phyloP scores from a whole-genome alignment of 2,329 filamentous ascomycete genomes.

The Fusarium nodosum region DNA sequence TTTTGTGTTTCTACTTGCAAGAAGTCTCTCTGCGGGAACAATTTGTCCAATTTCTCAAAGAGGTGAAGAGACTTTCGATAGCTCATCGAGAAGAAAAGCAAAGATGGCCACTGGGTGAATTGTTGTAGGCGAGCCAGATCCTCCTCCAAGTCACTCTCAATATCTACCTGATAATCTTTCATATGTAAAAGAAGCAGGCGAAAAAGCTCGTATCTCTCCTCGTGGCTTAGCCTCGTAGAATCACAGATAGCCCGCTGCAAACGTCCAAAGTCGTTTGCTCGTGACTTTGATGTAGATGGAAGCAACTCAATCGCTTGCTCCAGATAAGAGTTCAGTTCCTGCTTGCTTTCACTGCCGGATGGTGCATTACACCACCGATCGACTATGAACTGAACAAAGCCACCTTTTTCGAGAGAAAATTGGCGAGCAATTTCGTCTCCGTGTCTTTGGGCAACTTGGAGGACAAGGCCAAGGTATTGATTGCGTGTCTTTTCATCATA shows the following conservation, averaged over 20 bases:
- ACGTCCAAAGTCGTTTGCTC: neutral
- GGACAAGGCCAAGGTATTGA: constrained; percentile 35
- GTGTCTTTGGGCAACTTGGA: constrained; percentile 27
- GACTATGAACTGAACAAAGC: constrained; percentile 29
- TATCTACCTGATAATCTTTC: constrained; percentile 38
- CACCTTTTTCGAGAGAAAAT: neutral
- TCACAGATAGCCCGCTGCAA: neutral
- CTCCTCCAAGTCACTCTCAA: constrained; percentile 37
- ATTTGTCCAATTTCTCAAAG: constrained; percentile 35
- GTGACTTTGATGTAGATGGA: neutral
- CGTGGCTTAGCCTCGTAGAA: neutral
- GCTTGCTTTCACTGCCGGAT: constrained; percentile 1
- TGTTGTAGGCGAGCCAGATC: constrained; percentile 16
- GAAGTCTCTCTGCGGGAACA: constrained; percentile 37
- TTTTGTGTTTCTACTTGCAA: neutral
- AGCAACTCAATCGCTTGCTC: constrained; percentile 23
- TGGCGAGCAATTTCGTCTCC: neutral
- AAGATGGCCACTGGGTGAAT: constrained; percentile 26
- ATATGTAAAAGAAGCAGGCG: constrained; percentile 42
- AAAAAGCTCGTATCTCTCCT: constrained; percentile 43
- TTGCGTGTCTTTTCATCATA: constrained; percentile 24
- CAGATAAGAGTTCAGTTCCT: constrained; percentile 6
- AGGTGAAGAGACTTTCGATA: constrained; percentile 25
- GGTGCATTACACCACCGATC: constrained; percentile 31
- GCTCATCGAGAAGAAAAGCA: constrained; percentile 33